Evolutionary conservation across 805 yeast genomes (phyloP).

Genomic region (Torulaspora maleeae): DNA sequence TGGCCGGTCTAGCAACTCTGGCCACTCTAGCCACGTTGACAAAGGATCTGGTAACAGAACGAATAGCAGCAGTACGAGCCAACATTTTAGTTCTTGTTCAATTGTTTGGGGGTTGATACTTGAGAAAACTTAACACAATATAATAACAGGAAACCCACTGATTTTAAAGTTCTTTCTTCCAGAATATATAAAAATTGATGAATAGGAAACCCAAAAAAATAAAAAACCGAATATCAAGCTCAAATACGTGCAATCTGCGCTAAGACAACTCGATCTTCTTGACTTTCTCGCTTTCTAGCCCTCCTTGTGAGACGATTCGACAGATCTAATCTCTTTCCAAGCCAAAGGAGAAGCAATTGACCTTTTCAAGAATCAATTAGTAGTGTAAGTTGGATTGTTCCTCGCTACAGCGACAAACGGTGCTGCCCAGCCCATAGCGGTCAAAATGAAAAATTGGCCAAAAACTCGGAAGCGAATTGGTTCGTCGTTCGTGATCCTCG

Average conservation of each 20-base stretch:
- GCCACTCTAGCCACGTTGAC: conserved; percentile 47
- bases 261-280: too few species aligned
- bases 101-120: not conserved
- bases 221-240: not conserved
- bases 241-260: not conserved
- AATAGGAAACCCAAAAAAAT: conserved; percentile 1
- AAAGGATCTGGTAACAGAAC: conserved; percentile 72
- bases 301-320: too few species aligned
- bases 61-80: conserved; percentile 79
- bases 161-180: conserved; percentile 2
- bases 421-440: not conserved
- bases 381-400: too few species aligned
- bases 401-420: not conserved
- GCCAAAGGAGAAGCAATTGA: too few species aligned
- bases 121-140: not conserved
- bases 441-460: not conserved
- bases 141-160: conserved; percentile 3
- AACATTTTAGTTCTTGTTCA: conserved; percentile 47
- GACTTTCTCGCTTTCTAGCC: too few species aligned
- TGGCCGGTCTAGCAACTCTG: conserved; percentile 55
- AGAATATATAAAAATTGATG: conserved; percentile 7
- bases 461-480: conserved; percentile 14
- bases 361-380: too few species aligned
- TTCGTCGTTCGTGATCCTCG: not conserved
- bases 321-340: too few species aligned